Evolutionary conservation across 441 rosid species (phyloP).

Genomic region (Adansonia madagascariensis): DNA sequence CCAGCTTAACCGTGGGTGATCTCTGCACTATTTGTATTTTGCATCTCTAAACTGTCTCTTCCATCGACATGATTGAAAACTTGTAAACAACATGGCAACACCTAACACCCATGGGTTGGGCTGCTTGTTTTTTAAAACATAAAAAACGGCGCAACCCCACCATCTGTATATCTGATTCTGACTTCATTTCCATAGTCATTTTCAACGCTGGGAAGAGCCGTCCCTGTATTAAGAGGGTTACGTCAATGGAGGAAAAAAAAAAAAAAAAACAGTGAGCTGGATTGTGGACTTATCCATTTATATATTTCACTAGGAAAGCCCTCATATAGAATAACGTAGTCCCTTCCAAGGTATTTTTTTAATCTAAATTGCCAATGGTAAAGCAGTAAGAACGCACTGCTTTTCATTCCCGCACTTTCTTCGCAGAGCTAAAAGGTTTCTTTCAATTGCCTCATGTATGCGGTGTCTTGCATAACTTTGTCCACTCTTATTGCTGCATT

Average conservation of each 20-base stretch:
- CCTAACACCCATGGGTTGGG: background rate
- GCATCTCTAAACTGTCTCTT: background rate
- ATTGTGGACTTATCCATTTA: too few relatives aligned
- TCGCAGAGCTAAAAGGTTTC: background rate
- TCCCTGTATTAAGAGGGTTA: background rate
- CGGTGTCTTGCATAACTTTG: background rate
- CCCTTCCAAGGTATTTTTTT: too few relatives aligned
- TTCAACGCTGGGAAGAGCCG: background rate
- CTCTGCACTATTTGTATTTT: background rate
- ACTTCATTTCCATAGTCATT: too few relatives aligned
- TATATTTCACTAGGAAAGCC: too few relatives aligned
- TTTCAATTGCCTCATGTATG: background rate
- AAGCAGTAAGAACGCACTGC: background rate
- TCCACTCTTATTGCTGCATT: background rate
- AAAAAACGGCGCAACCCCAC: background rate
- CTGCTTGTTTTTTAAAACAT: background rate
- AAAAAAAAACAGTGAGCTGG: too few relatives aligned
- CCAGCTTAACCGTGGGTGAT: slow-evolving; percentile 16
- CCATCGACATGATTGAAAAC: background rate
- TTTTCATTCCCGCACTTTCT: background rate
- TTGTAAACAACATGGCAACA: background rate
- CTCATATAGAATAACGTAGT: too few relatives aligned
- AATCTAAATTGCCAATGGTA: background rate
- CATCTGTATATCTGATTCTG: background rate
- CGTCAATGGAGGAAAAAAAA: too few relatives aligned